Conservation (phyloP, 108 stramenopile genomes). For the Nitzschia sp. region DNA sequence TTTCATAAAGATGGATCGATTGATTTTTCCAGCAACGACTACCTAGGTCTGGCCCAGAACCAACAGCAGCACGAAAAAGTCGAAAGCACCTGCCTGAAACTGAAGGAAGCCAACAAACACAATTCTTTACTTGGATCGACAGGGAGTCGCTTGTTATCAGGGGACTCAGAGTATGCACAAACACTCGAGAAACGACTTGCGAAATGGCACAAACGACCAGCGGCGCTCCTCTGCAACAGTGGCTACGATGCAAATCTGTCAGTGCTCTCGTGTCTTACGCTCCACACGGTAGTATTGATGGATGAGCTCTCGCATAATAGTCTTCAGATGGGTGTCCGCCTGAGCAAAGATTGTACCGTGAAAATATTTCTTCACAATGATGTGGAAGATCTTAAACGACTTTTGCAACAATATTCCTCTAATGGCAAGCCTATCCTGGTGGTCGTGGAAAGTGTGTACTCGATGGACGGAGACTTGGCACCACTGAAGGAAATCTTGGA, state of each 20-base stretch:
- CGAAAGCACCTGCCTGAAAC: slow-evolving; percentile 34
- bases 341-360: slow-evolving; percentile 45
- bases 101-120: neutral
- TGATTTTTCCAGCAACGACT: slow-evolving; percentile 98
- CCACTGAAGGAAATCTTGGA: slow-evolving; percentile 79
- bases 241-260: slow-evolving; percentile 98
- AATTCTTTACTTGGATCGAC: slow-evolving; percentile 68
- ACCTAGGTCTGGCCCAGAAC: slow-evolving; percentile 91
- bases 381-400: slow-evolving; percentile 51
- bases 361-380: slow-evolving; percentile 86
- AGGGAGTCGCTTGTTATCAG: slow-evolving; percentile 92
- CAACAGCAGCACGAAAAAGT: slow-evolving; percentile 46
- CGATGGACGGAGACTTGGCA: slow-evolving; percentile 97
- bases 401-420: slow-evolving; percentile 44
- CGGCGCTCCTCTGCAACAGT: slow-evolving; percentile 90
- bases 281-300: slow-evolving; percentile 65
- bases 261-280: slow-evolving; percentile 76
- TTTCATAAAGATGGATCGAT: slow-evolving; percentile 29
- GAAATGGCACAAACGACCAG: slow-evolving; percentile 64
- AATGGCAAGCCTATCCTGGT: slow-evolving; percentile 50
- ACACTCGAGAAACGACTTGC: slow-evolving; percentile 75
- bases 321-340: slow-evolving; percentile 82
- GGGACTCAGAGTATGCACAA: slow-evolving; percentile 79
- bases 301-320: slow-evolving; percentile 96
- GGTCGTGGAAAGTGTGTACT: slow-evolving; percentile 94